These are phyloP conservation scores for Cynanchum wilfordii DNA, from an alignment of 257 asterid species.

Conservation along the genomic window DNA sequence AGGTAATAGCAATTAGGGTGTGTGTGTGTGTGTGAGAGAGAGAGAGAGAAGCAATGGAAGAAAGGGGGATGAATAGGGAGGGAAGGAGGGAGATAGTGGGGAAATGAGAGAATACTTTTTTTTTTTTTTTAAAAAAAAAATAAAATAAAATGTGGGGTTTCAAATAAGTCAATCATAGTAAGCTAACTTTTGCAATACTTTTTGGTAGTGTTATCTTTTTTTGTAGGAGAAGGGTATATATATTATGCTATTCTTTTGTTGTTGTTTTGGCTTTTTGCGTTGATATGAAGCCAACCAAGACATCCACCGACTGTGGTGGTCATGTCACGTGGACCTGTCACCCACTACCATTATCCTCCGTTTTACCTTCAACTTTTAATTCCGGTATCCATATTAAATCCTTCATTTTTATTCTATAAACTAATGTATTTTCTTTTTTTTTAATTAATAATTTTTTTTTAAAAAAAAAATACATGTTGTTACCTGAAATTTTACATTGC, in stretches of 20 bases:
- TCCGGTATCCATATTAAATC: no score
- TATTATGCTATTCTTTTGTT: conserved; percentile 25
- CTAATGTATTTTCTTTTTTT: no score
- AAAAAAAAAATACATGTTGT: no score
- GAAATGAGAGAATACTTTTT: conserved; percentile 20
- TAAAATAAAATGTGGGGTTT: background rate
- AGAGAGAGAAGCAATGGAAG: background rate
- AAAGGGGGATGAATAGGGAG: conserved; percentile 5
- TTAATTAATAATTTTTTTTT: no score
- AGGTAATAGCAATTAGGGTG: background rate
- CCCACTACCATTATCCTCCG: conserved; percentile 22
- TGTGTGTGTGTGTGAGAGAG: no score
- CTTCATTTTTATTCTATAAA: no score
- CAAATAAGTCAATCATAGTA: conserved; percentile 54
- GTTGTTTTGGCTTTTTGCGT: conserved; percentile 73
- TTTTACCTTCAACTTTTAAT: no score
- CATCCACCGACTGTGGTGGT: conserved; percentile 61
- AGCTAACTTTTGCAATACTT: conserved; percentile 30
- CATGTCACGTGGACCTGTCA: conserved; percentile 58
- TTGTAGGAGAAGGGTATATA: conserved; percentile 22
- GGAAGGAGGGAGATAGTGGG: conserved; percentile 21
- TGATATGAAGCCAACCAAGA: conserved; percentile 80
- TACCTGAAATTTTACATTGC: no score
- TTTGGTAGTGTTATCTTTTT: conserved; percentile 33
- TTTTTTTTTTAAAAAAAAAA: background rate